Evolutionary conservation across 306 rosid species (phyloP).

Genomic region (Acacia crassicarpa): DNA sequence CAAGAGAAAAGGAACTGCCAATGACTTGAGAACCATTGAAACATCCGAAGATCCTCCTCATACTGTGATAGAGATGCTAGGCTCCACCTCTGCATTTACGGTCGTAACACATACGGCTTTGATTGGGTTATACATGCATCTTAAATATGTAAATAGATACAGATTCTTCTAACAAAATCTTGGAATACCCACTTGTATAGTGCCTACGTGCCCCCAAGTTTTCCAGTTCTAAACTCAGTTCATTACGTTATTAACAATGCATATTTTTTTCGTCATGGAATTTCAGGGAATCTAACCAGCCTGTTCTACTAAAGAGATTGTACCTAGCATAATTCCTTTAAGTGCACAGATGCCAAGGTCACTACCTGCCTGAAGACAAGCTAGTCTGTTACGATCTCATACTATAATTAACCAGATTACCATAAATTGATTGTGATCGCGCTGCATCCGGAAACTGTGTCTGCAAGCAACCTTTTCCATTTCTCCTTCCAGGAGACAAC

Average conservation of each 20-base stretch:
- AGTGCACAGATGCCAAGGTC: not conserved
- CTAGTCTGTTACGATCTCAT: not conserved
- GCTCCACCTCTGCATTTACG: not conserved
- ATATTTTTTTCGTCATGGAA: not conserved
- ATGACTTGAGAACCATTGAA: not conserved
- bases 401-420: conserved; percentile 8
- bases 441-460: not conserved
- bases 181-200: not conserved
- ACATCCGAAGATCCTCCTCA: not conserved
- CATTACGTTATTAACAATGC: not conserved
- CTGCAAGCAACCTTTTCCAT: not conserved
- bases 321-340: not conserved
- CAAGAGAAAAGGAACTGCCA: not conserved
- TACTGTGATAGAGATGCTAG: not conserved
- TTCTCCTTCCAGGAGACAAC: conserved; percentile 11
- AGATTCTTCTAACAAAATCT: not conserved
- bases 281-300: not conserved
- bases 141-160: not conserved
- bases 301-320: not conserved
- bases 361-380: not conserved
- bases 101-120: not conserved
- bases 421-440: not conserved
- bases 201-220: not conserved
- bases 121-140: not conserved
- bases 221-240: not conserved